A percentile compares a stretch with the other conserved stretches of the same genome.
Conservation (phyloP, 2,329 filamentous ascomycete genomes). For the Sclerotinia subarctica region DNA sequence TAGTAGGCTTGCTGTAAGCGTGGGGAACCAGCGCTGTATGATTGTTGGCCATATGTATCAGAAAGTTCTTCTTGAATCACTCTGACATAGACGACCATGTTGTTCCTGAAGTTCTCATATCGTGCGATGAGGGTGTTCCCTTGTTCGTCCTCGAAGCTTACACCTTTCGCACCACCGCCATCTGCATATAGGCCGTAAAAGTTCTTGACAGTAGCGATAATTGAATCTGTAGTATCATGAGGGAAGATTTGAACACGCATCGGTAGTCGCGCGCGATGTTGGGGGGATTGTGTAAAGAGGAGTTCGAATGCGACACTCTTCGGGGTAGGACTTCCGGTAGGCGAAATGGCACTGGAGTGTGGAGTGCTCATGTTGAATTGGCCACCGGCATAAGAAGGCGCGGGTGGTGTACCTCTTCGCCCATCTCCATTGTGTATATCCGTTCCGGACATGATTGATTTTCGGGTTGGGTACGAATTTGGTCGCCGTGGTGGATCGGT, state of each 20-base stretch:
- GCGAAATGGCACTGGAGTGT: constrained; percentile 35
- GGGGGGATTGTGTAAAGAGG: constrained; percentile 63
- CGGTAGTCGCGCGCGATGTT: constrained; percentile 72
- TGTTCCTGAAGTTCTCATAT: constrained; percentile 91
- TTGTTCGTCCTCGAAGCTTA: constrained; percentile 90
- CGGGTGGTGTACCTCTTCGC: constrained; percentile 36
- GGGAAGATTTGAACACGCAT: constrained; percentile 88
- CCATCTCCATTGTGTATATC: constrained; percentile 30
- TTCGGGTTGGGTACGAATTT: constrained; percentile 34
- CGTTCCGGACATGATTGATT: constrained; percentile 33
- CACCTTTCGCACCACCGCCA: constrained; percentile 65
- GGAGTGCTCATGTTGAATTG: constrained; percentile 32
- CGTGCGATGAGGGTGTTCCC: constrained; percentile 90
- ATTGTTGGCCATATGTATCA: constrained; percentile 50
- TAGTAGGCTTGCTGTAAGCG: constrained; percentile 53
- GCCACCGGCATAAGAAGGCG: constrained; percentile 27
- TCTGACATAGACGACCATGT: constrained; percentile 91
- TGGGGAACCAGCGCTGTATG: constrained; percentile 51
- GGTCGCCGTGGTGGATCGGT: constrained; percentile 27
- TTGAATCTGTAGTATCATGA: constrained; percentile 95
- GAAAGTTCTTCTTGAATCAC: constrained; percentile 62
- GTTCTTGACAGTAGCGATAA: constrained; percentile 97
- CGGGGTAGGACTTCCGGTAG: constrained; percentile 43
- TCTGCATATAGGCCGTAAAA: constrained; percentile 94
- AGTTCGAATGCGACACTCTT: constrained; percentile 81